Evolutionary conservation across 257 asterid species (phyloP), one percentile per base, ranked within the genome.

Genomic region (Jasminum sambac): DNA sequence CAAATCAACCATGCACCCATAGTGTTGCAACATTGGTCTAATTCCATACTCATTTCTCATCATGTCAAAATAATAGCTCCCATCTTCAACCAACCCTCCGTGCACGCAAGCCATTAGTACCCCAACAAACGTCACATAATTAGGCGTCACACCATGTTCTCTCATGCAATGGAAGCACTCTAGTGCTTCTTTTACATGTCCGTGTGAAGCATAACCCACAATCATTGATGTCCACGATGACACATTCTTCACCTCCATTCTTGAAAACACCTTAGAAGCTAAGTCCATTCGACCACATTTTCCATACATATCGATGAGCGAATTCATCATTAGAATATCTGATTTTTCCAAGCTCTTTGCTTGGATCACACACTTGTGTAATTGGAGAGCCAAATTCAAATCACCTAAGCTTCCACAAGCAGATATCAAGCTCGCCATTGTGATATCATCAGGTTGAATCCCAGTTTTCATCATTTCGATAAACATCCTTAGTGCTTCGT

Each of bases 101-200:
- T 94, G 99, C 52, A 94, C 99, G 43, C 99, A 91, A 3, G 98
- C 93, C n/a, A 87, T 88, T 85, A 94, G 67, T 25, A 91, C 91
- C 42, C 96, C 96, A 8, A 94, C 82, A 73, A 91, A 94, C 0
- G 96, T 91, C 74, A 94, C 90, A 13, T 85, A 84, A 76, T 94
- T 91, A 46, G 96, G 99, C 76, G 65, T 72, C 57, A 89, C 69
- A 7, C 85, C 87, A 0, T 78, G 76, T 72, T 85, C 89, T 72
- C 78, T 85, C 97, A 91, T 89, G 37, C 67, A 34, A 6, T 8
- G 48, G 67, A 91, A 91, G 84, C 80, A 87, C 50, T 76, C 81
- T 13, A 93, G 67, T 2, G 97, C 96, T 38, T 87, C 87, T 23
- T 14, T 26, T 24, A 81, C 92, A 39, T 75, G 82, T 40, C 97